These are phyloP conservation scores for Globisporangium camurandrum DNA, from an alignment of 352 stramenopile species.

Conservation along the genomic window DNA sequence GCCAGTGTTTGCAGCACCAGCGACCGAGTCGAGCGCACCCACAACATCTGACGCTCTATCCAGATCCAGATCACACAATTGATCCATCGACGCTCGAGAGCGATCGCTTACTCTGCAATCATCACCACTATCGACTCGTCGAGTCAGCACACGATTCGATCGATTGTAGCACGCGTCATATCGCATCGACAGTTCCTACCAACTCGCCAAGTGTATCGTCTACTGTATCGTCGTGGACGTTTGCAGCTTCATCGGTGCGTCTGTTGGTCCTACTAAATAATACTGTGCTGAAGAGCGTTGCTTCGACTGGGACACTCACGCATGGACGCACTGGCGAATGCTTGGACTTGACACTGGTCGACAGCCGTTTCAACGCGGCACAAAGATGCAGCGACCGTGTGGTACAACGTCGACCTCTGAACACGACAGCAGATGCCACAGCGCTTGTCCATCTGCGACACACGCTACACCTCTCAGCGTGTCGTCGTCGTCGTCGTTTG, in stretches of 20 bases:
- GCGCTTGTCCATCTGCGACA: background rate
- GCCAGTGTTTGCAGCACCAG: constrained; percentile 4
- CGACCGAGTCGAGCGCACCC: too few species aligned
- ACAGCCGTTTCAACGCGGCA: constrained; percentile 6
- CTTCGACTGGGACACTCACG: background rate
- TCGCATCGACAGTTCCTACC: too few species aligned
- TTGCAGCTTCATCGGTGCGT: constrained; percentile 4
- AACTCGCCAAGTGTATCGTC: background rate
- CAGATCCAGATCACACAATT: too few species aligned
- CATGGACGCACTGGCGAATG: background rate
- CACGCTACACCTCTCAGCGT: background rate
- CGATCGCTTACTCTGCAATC: too few species aligned
- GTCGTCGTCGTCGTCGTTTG: background rate
- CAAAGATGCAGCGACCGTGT: constrained; percentile 13
- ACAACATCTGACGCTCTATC: too few species aligned
- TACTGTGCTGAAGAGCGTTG: background rate
- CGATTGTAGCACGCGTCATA: too few species aligned
- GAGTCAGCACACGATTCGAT: too few species aligned
- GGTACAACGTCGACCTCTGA: too few species aligned
- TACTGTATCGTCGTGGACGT: constrained; percentile 6
- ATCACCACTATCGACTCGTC: too few species aligned
- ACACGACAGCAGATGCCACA: constrained; percentile 1
- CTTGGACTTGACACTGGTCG: too few species aligned
- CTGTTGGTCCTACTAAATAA: too few species aligned
- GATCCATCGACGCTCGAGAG: too few species aligned